Conservation (phyloP, 208 protist species). For the Leishmania braziliensis region DNA sequence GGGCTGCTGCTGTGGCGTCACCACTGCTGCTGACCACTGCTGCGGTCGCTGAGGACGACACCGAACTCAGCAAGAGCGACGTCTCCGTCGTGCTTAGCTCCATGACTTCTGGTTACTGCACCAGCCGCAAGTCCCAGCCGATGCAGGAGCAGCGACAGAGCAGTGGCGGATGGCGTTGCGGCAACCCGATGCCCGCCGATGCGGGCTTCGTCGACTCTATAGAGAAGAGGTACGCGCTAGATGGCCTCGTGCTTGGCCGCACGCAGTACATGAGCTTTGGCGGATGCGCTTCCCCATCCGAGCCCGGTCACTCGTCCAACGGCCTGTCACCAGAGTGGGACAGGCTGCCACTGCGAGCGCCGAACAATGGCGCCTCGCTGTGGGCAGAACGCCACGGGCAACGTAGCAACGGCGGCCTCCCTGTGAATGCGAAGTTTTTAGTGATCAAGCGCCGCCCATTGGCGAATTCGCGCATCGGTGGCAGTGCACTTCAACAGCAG, state of each 20-base stretch:
- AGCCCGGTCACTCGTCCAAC: not conserved
- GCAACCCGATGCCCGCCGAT: not conserved
- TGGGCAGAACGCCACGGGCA: not conserved
- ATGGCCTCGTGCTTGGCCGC: conserved; percentile 19
- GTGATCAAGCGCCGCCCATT: not conserved
- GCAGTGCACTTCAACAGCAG: not conserved
- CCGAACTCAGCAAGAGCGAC: conserved; percentile 13
- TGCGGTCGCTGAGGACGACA: conserved; percentile 31
- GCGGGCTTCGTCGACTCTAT: not conserved
- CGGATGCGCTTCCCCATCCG: not conserved
- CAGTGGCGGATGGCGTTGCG: not conserved
- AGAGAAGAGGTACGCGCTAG: conserved; percentile 9
- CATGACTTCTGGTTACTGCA: conserved; percentile 14
- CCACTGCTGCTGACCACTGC: conserved; percentile 22
- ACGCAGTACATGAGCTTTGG: conserved; percentile 24
- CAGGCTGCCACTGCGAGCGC: conserved; percentile 15
- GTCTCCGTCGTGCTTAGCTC: conserved; percentile 28
- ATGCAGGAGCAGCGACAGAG: conserved; percentile 8
- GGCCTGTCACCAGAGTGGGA: not conserved
- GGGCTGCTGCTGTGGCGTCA: not conserved
- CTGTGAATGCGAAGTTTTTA: not conserved
- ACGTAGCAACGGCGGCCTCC: conserved; percentile 10
- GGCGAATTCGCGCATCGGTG: not conserved
- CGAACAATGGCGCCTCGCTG: conserved; percentile 12
- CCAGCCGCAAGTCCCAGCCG: conserved; percentile 7